A percentile compares a stretch with the other conserved stretches of the same genome.
These are phyloP conservation scores for Peniophora sp. DNA, from an alignment of 1,284 basidiomycete genomes.

Conservation along the genomic window DNA sequence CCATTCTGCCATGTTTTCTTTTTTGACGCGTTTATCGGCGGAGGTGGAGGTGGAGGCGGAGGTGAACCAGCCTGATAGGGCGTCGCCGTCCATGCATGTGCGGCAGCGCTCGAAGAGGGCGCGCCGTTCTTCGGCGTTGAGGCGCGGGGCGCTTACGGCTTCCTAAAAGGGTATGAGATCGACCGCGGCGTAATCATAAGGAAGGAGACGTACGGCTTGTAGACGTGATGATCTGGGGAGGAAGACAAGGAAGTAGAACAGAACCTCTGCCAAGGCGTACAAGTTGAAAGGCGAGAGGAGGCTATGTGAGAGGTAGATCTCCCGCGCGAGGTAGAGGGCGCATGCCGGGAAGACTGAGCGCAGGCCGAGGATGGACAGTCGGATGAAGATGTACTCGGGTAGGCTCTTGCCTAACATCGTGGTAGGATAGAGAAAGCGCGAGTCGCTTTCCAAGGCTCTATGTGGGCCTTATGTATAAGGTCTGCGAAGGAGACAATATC, in stretches of 20 bases:
- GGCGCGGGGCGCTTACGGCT: conserved; percentile 22
- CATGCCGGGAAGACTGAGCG: conserved; percentile 43
- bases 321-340: conserved; percentile 28
- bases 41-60: conserved; percentile 8
- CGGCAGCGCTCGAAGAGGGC: conserved; percentile 44
- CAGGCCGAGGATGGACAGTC: conserved; percentile 34
- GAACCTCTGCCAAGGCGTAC: conserved; percentile 34
- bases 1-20: conserved; percentile 51
- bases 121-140: conserved; percentile 35
- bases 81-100: conserved; percentile 22
- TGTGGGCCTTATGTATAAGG: no score
- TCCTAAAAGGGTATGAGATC: background rate
- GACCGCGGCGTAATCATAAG: background rate
- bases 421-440: no score
- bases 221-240: conserved; percentile 34
- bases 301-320: conserved; percentile 18
- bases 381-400: conserved; percentile 49
- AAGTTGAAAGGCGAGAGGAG: conserved; percentile 23
- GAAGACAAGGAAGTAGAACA: conserved; percentile 44
- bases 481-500: background rate
- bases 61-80: conserved; percentile 48
- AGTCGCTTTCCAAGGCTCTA: no score
- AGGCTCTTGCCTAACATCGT: conserved; percentile 27
- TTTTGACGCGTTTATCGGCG: conserved; percentile 21
- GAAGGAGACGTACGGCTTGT: conserved; percentile 34